Evolutionary conservation across 352 stramenopile species (phyloP), one percentile per base, ranked within the genome.

Genomic region (Peronospora farinosa): DNA sequence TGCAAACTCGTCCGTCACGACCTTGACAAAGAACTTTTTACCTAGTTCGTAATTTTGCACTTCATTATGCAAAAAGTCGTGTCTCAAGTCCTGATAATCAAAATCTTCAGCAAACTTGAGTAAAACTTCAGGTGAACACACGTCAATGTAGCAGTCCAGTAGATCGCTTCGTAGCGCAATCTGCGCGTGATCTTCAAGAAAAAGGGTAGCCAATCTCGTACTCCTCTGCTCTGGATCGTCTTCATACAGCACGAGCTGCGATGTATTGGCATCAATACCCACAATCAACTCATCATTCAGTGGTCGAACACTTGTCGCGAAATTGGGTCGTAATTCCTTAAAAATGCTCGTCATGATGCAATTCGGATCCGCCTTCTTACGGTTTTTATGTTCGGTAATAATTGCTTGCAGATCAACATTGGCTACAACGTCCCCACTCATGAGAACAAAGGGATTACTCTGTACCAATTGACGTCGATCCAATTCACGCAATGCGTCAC

Each of bases 71-170:
- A 98, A 78, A 70, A 98, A 99, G 60, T 98, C 87, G 0, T 67
- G 60, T 17, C 95, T 71, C 53, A 98, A 76, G 42, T 98, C 86
- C 48, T 97, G 80, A 60, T 99, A 99, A 65, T 99, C 96, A 67
- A 98, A 99, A 64, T 98, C 96, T 60, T 99, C 96, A 17, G 80
- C 84, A 48, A 99, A 98, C 61, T 97, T 92, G 21, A 97, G 82
- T 40, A 99, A 68, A 36, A 99, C 94, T 57, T 99, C 96, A 5
- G 95, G 88, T 47, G 92, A 98, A 65, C 96, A 99, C 52, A 99
- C 92, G 59, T 98, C 92, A 40, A 99, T 95, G 54, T 97, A 93
- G 48, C 92, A 97, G 79, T 99, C 96, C 42, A 98, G 60, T 21
- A 99, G 69, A 65, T 99, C 95, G 35, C 77, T 83, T 3, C 88